Base-by-base conservation (phyloP, 441 rosid genomes). In the Syzygium malaccense region DNA sequence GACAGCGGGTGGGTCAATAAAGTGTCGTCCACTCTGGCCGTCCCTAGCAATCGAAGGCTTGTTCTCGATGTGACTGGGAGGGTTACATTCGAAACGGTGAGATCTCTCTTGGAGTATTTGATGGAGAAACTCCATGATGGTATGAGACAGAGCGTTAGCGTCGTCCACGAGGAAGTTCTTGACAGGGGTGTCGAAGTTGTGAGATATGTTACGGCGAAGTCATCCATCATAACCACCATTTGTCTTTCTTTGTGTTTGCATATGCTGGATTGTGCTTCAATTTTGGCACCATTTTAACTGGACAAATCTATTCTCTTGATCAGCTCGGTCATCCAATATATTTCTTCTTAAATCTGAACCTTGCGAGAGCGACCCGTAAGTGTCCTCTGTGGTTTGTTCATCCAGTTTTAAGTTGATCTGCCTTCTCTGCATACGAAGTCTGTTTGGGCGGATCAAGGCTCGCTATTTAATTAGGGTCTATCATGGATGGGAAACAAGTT, bases 1-100 rank as follows among this genome's bases (percentile, higher is more conserved):
- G 88, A 90, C 45, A 48, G 88, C 33, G 93, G 93, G 4, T 97
- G 96, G 96, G 80, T 93, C 23, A 88, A 90, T 15, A 93, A 94
- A 86, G 91, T 96, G 12, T 93, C 98, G 12, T 93, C 95, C 7
- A 93, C 96, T 32, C 62, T 96, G 86, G 92, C 96, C 2, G 92
- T 93, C 88, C 99, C 98, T 4, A 93, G 93, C 87, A 97, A 96
- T 88, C 93, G 94, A 90, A 93, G 85, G 91, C 91, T 95, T 32
- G 93, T 95, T 79, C 95, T 96, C 89, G 98, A 96, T 90, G 56
- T 97, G 87, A 95, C 95, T 15, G 98, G 98, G 86, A 91, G 90
- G 84, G 91, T 94, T 56, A 93, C 97, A 84, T 96, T 93, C 85
- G 98, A 96, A 90, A 93, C 96, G 32, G 96, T 96, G 32, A 92